phyloP scores from a whole-genome alignment of 2,329 filamentous ascomycete species.

The Neofusicoccum laricinum region DNA sequence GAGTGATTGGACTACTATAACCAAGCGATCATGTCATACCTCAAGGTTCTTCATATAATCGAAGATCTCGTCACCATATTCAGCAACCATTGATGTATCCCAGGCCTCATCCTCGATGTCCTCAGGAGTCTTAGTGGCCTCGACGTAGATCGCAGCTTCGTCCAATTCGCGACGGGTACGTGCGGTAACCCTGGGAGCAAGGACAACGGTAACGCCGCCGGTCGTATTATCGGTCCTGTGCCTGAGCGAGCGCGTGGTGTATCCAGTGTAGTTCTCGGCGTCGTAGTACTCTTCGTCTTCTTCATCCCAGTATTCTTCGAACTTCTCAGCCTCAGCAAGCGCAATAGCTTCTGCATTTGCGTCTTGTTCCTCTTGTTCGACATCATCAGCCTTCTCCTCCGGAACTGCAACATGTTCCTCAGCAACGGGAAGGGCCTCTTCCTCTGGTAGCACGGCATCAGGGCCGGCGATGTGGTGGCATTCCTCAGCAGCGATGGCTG shows the following conservation, averaged over 20 bases:
- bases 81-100: slow-evolving; percentile 96
- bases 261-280: slow-evolving; percentile 58
- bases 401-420: slow-evolving; percentile 24
- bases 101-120: slow-evolving; percentile 85
- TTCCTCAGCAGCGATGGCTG: slow-evolving; percentile 15
- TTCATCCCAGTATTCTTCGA: slow-evolving; percentile 71
- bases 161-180: slow-evolving; percentile 72
- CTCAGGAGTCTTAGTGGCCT: slow-evolving; percentile 62
- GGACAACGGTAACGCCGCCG: slow-evolving; percentile 60
- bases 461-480: slow-evolving; percentile 1
- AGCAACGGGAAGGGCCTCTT: slow-evolving; percentile 18
- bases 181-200: slow-evolving; percentile 70
- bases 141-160: slow-evolving; percentile 63
- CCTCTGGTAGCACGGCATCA: slow-evolving; percentile 2
- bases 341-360: slow-evolving; percentile 26
- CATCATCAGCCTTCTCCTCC: slow-evolving; percentile 33
- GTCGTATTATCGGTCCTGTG: slow-evolving; percentile 74
- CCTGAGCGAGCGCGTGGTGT: slow-evolving; percentile 72
- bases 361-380: slow-evolving; percentile 37
- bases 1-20: background rate
- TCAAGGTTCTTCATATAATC: slow-evolving; percentile 86
- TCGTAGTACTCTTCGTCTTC: slow-evolving; percentile 75
- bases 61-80: slow-evolving; percentile 96
- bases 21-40: slow-evolving; percentile 47
- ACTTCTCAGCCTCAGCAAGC: slow-evolving; percentile 38